phyloP scores from a whole-genome alignment of 2,329 filamentous ascomycete genomes.

The Pezizomycotina sp. region DNA sequence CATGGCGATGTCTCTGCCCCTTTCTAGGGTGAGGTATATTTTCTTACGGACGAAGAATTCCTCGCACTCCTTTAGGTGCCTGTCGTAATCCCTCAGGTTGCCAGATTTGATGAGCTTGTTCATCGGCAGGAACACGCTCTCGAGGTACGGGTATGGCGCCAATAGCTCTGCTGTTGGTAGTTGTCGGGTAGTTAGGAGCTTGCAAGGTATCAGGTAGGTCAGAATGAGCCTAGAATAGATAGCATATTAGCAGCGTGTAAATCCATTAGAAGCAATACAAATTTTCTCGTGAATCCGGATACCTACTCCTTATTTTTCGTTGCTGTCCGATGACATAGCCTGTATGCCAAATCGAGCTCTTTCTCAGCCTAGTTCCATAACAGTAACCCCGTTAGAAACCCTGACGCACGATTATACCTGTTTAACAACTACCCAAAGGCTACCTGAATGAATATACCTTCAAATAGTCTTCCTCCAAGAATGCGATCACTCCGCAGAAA shows the following conservation, averaged over 20 bases:
- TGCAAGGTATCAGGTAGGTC: slow-evolving; percentile 86
- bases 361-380: slow-evolving; percentile 47
- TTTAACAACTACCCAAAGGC: not conserved
- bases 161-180: slow-evolving; percentile 60
- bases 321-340: slow-evolving; percentile 58
- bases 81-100: slow-evolving; percentile 68
- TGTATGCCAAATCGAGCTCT: slow-evolving; percentile 63
- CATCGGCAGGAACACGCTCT: slow-evolving; percentile 62
- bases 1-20: slow-evolving; percentile 76
- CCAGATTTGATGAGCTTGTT: slow-evolving; percentile 64
- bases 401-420: not conserved
- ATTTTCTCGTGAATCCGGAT: slow-evolving; percentile 5
- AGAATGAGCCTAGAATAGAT: slow-evolving; percentile 53
- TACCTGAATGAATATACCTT: slow-evolving; percentile 38
- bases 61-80: slow-evolving; percentile 63
- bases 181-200: slow-evolving; percentile 71
- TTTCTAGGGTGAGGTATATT: slow-evolving; percentile 87
- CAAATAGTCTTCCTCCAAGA: slow-evolving; percentile 83
- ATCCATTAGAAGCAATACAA: not conserved
- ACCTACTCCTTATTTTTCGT: slow-evolving; percentile 63
- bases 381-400: too few species aligned
- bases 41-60: slow-evolving; percentile 84
- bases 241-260: slow-evolving; percentile 4
- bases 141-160: slow-evolving; percentile 56
- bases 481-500: slow-evolving; percentile 83